These are phyloP conservation scores for Metschnikowia vanudenii DNA, from an alignment of 805 yeast genomes.

Conservation along the genomic window DNA sequence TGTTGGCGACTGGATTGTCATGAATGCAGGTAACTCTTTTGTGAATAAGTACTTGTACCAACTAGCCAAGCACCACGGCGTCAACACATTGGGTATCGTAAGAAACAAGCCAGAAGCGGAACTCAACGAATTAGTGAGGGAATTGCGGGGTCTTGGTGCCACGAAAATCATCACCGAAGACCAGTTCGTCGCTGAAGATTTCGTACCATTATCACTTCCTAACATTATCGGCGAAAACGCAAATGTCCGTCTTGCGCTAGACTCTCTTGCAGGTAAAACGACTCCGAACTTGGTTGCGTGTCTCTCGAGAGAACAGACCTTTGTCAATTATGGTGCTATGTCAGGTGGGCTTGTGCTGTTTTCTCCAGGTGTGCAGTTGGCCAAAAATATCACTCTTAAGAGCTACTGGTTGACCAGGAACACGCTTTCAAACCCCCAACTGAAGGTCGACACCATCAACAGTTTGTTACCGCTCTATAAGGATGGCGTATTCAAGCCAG, in stretches of 20 bases:
- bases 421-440: slow-evolving; percentile 46
- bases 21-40: slow-evolving; percentile 36
- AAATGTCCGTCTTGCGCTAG: slow-evolving; percentile 30
- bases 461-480: slow-evolving; percentile 58
- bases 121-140: slow-evolving; percentile 17
- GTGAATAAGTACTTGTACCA: slow-evolving; percentile 32
- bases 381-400: slow-evolving; percentile 28
- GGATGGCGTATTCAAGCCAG: slow-evolving; percentile 51
- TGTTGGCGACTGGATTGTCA: slow-evolving; percentile 32
- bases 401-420: slow-evolving; percentile 36
- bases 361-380: slow-evolving; percentile 27
- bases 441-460: slow-evolving; percentile 53
- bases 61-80: slow-evolving; percentile 24
- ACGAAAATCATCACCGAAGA: slow-evolving; percentile 31
- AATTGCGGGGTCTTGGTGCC: slow-evolving; percentile 30
- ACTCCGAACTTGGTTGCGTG: slow-evolving; percentile 23
- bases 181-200: slow-evolving; percentile 23
- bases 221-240: slow-evolving; percentile 20
- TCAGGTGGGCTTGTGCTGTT: slow-evolving; percentile 20
- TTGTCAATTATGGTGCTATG: slow-evolving; percentile 30
- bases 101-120: slow-evolving; percentile 28
- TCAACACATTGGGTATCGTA: slow-evolving; percentile 29
- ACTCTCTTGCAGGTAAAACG: slow-evolving; percentile 31
- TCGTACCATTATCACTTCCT: slow-evolving; percentile 15
- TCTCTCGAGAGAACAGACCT: slow-evolving; percentile 27